Evolutionary conservation across 495 filamentous ascomycete genomes (phyloP), one percentile per base, ranked within the genome.

Genomic region (Penicillium simplicissimum): DNA sequence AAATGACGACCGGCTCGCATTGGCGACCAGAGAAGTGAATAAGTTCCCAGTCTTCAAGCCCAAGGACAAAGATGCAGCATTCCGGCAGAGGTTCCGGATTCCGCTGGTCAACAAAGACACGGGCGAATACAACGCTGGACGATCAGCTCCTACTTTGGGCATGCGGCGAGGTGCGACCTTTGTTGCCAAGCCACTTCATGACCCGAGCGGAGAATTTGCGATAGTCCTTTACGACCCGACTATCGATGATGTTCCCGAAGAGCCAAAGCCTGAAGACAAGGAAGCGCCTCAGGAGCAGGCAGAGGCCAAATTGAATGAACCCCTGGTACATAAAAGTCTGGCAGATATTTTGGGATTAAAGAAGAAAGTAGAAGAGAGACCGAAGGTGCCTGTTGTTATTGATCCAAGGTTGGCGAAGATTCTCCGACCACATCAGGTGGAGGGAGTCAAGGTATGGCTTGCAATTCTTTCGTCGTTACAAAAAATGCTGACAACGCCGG

Each of bases 141-240:
- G 95, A 28, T 87, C 91, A 6, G 89, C 96, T 10, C 95, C 96
- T 3, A 89, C 91, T 0, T 74, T 99, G 35, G 95, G 95, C 2
- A 82, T 99, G 78, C 80, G 95, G 62, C 87, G 84, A 68, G 92
- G 94, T 11, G 87, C 90, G 2, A 84, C 87, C 7, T 97, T 98
- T 73, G 82, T 96, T 13, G 92, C 93, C 21, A 96, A 91, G 66
- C 89, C 95, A 42, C 73, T 99, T 57, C 96, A 99, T 71, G 95
- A 99, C 67, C 95, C 95, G 0, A 91, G 88, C 69, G 96, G 91
- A 58, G 96, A 99, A 67, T 96, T 98, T 75, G 89, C 95, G 1
- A 98, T 99, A 66, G 95, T 99, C 7, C 76, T 99, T 10, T 93
- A 96, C 65, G 95, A 99, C 70, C 95, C 95, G 14, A 99, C 95